A percentile compares a stretch with the other conserved stretches of the same genome.
These are phyloP conservation scores for Tephrocybe sp. DNA, from an alignment of 768 basidiomycete genomes.

Conservation along the genomic window DNA sequence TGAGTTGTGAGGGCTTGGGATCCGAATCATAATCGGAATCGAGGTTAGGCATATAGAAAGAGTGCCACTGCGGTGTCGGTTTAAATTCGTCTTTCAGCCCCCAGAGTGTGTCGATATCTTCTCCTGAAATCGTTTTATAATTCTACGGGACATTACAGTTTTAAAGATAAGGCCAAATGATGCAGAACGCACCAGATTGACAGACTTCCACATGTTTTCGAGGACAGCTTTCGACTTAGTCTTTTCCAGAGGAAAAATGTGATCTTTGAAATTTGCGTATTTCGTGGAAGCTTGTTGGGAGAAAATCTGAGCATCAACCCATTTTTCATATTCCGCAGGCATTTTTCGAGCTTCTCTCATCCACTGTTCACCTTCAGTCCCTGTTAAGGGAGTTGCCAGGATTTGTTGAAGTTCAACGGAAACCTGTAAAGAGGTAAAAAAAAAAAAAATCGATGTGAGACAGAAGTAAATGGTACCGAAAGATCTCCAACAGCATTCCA, in stretches of 20 bases:
- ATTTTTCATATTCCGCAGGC: conserved; percentile 60
- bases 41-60: conserved; percentile 33
- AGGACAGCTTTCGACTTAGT: conserved; percentile 48
- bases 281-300: conserved; percentile 56
- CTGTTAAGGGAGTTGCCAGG: conserved; percentile 59
- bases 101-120: conserved; percentile 65
- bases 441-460: conserved; percentile 1
- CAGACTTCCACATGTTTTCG: conserved; percentile 60
- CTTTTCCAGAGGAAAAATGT: conserved; percentile 56
- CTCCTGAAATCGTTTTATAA: conserved; percentile 49
- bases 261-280: conserved; percentile 49
- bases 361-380: conserved; percentile 52
- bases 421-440: conserved; percentile 34
- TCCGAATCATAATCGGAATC: conserved; percentile 28
- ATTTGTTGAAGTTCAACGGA: conserved; percentile 65
- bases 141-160: conserved; percentile 41
- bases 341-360: conserved; percentile 45
- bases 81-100: conserved; percentile 48
- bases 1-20: conserved; percentile 16
- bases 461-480: conserved; percentile 42
- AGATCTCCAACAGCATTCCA: conserved; percentile 85
- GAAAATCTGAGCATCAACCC: conserved; percentile 66
- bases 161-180: background rate
- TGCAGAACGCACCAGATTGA: conserved; percentile 49
- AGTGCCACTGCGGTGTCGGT: conserved; percentile 59